A percentile compares a stretch with the other conserved stretches of the same genome.
Evolutionary conservation across 139 green algal species (phyloP).

Genomic region (Micractinium conductrix): DNA sequence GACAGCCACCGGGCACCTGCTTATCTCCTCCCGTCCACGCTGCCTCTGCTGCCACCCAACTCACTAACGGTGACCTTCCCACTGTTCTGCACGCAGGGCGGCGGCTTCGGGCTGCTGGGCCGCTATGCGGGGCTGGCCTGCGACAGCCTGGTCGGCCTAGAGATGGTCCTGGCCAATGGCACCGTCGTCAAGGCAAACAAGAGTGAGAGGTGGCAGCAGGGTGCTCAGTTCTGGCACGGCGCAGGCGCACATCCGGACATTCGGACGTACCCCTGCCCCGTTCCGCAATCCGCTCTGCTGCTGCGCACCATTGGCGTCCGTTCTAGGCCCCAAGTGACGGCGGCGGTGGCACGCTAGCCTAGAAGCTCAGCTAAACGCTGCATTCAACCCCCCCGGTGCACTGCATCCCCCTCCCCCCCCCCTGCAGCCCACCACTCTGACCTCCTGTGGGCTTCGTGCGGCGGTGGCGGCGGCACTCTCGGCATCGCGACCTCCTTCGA

Average conservation of each 20-base stretch:
- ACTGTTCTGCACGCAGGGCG: not conserved
- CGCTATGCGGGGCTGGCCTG: slow-evolving; percentile 14
- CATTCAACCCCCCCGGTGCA: too few species aligned
- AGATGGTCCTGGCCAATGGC: slow-evolving; percentile 10
- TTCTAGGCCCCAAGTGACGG: not conserved
- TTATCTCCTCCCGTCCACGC: not conserved
- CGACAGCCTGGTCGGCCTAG: slow-evolving; percentile 2
- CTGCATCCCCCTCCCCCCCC: not conserved
- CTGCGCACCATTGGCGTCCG: not conserved
- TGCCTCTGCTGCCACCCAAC: not conserved
- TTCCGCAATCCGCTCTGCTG: not conserved
- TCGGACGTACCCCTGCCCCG: too few species aligned
- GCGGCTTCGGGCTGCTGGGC: slow-evolving; percentile 23
- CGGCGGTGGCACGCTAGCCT: too few species aligned
- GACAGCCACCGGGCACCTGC: too few species aligned
- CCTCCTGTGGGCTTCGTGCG: slow-evolving; percentile 21
- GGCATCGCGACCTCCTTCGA: slow-evolving; percentile 15
- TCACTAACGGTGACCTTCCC: not conserved
- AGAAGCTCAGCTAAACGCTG: too few species aligned
- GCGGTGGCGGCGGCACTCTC: slow-evolving; percentile 20
- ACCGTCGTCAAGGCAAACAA: not conserved
- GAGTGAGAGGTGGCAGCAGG: not conserved
- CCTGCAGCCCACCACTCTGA: not conserved
- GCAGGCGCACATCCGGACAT: too few species aligned
- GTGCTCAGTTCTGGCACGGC: not conserved